Evolutionary conservation across 139 green algal genomes (phyloP), one percentile per base, ranked within the genome.

Genomic region (Chlorella vulgaris): DNA sequence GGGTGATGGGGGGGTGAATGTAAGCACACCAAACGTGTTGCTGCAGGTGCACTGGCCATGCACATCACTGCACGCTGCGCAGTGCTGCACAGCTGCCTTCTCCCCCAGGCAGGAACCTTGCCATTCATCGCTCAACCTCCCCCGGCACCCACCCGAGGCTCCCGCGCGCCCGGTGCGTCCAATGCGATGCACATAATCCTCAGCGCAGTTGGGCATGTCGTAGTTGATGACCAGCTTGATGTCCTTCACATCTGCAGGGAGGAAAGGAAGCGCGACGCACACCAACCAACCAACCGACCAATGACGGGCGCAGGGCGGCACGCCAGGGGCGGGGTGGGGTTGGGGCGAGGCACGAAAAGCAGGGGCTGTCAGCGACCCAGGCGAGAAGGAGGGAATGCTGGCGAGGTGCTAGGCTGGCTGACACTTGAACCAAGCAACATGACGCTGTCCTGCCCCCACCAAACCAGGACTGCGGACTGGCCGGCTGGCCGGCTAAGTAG

Each of bases 121-220:
- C n/a, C n/a, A 68, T 39, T 39, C 61, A 13, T 28, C 24, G 22
- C 26, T 33, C 3, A 50, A 31, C 66, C 31, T 33, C n/a, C 66
- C 66, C 66, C 66, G 19, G 43, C 21, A 18, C 78, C 40, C 78
- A 68, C 78, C 86, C 1, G 61, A 81, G 31, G 89, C 88, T 10
- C 94, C 95, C 2, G 86, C 92, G 1, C 95, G 85, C 6, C 91
- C 95, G 10, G 91, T 95, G 55, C 93, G 89, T 7, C 93, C 95
- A 73, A 96, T 93, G 65, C 93, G 83, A 84, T 98, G 93, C 22
- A 98, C 94, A 80, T 99, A 99, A 84, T 99, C 96, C 86, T 98
- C 96, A 0, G 91, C 90, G 29, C 91, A 92, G 58, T 86, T 88
- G 38, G 94, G 94, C 91, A 97, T 95, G 82, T 97, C 93, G 83